Percentiles rank a stretch among this genome's conserved stretches.
These are phyloP conservation scores for Aspergillus vadensis DNA, from an alignment of 2,329 filamentous ascomycete genomes.

Conservation along the genomic window DNA sequence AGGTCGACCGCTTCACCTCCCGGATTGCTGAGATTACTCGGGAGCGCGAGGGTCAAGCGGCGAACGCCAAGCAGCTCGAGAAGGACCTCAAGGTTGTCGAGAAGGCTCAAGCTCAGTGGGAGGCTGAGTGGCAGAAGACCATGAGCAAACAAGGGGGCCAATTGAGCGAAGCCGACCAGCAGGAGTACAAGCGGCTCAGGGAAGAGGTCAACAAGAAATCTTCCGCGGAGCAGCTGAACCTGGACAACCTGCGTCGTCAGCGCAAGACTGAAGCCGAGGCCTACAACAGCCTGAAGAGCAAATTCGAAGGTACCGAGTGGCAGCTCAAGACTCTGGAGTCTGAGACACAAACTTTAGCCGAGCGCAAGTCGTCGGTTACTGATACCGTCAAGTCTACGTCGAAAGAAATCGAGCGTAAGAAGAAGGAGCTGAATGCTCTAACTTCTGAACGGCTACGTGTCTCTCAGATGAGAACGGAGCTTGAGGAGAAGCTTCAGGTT, in stretches of 20 bases:
- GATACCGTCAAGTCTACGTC: constrained; percentile 67
- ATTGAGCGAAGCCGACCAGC: constrained; percentile 80
- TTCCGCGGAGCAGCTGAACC: constrained; percentile 75
- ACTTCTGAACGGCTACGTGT: constrained; percentile 81
- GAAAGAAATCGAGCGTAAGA: constrained; percentile 80
- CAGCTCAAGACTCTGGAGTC: constrained; percentile 72
- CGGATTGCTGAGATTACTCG: constrained; percentile 72
- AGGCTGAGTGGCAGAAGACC: constrained; percentile 80
- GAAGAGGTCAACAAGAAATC: constrained; percentile 83
- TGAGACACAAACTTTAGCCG: constrained; percentile 69
- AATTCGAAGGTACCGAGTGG: constrained; percentile 76
- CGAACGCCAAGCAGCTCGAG: constrained; percentile 70
- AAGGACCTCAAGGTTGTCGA: constrained; percentile 83
- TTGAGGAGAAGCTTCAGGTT: constrained; percentile 88
- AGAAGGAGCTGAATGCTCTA: constrained; percentile 83
- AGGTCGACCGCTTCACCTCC: constrained; percentile 67
- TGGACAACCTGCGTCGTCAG: constrained; percentile 85
- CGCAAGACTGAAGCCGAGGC: constrained; percentile 90
- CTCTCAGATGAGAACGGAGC: constrained; percentile 79
- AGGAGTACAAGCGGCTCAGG: constrained; percentile 83
- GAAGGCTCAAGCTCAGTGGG: constrained; percentile 85
- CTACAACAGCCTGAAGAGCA: constrained; percentile 83
- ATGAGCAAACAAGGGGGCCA: constrained; percentile 85
- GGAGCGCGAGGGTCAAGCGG: constrained; percentile 72
- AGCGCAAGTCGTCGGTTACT: constrained; percentile 67